phyloP scores from a whole-genome alignment of 108 stramenopile genomes.

The Parietichytrium sp. region DNA sequence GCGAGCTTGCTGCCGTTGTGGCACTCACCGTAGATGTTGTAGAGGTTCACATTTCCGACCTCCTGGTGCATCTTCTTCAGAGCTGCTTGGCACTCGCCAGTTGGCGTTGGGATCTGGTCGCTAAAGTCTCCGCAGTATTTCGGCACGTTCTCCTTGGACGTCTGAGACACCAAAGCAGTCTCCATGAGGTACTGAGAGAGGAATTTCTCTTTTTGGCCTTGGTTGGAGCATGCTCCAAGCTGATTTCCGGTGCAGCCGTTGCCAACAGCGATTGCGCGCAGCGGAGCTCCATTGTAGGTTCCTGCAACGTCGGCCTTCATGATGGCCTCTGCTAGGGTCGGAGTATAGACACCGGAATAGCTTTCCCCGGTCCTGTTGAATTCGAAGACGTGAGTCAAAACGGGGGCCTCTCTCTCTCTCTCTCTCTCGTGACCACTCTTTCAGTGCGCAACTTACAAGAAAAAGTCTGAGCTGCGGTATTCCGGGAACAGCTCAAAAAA shows the following conservation, averaged over 20 bases:
- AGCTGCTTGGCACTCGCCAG: slow-evolving; percentile 1
- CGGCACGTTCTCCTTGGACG: neutral
- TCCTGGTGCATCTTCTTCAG: slow-evolving; percentile 38
- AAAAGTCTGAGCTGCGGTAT: slow-evolving; percentile 65
- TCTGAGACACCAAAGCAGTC: neutral
- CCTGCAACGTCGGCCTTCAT: slow-evolving; percentile 11
- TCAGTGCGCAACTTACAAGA: too few species aligned
- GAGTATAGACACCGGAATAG: slow-evolving; percentile 81
- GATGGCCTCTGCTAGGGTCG: slow-evolving; percentile 72
- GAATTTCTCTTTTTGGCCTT: slow-evolving; percentile 37
- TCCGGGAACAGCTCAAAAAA: slow-evolving; percentile 77
- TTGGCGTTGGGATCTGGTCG: neutral
- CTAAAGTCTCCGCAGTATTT: neutral
- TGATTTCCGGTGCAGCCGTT: slow-evolving; percentile 60
- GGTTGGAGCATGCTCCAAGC: slow-evolving; percentile 51
- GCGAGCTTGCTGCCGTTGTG: slow-evolving; percentile 4
- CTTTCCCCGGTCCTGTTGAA: too few species aligned
- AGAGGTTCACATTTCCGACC: slow-evolving; percentile 49
- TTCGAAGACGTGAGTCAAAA: too few species aligned
- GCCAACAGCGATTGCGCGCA: slow-evolving; percentile 48
- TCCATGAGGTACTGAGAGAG: slow-evolving; percentile 32
- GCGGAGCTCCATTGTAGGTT: slow-evolving; percentile 12
- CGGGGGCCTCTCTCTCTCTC: too few species aligned
- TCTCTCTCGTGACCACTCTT: too few species aligned
- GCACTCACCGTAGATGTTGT: slow-evolving; percentile 49